Percentiles rank a stretch among this genome's conserved stretches.
These are phyloP conservation scores for Hymenoscyphus albidus DNA, from an alignment of 2,329 filamentous ascomycete genomes.

Conservation along the genomic window DNA sequence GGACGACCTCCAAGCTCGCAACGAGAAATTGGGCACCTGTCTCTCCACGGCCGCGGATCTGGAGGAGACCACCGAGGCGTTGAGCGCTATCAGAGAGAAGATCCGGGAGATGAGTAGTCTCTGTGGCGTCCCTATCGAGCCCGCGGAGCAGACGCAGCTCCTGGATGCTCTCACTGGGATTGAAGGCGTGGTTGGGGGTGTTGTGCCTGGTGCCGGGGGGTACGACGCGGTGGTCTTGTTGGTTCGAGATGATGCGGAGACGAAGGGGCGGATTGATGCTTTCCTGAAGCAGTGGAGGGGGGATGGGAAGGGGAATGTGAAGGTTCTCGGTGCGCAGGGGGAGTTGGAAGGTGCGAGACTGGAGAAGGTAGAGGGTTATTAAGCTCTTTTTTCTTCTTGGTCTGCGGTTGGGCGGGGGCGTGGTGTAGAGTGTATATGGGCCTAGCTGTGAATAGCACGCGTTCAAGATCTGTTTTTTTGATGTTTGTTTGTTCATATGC, in stretches of 20 bases:
- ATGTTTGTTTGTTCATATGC: neutral
- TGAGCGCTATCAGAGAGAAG: conserved; percentile 52
- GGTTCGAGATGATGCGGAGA: conserved; percentile 67
- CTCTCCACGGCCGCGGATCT: conserved; percentile 47
- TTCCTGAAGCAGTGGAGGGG: conserved; percentile 65
- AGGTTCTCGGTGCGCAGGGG: conserved; percentile 65
- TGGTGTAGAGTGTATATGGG: neutral
- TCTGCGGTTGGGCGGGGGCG: neutral
- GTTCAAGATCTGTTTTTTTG: neutral
- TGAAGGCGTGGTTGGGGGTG: conserved; percentile 80
- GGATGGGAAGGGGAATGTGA: conserved; percentile 58
- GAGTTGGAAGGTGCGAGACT: conserved; percentile 63
- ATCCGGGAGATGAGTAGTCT: conserved; percentile 73
- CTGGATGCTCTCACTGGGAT: conserved; percentile 69
- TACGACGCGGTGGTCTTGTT: conserved; percentile 86
- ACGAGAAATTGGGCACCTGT: conserved; percentile 65
- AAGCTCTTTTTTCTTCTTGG: neutral
- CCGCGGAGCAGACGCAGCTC: conserved; percentile 75
- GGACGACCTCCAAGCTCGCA: conserved; percentile 68
- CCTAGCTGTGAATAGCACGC: neutral
- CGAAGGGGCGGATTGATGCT: conserved; percentile 54
- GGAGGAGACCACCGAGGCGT: conserved; percentile 43
- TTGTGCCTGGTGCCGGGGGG: conserved; percentile 90
- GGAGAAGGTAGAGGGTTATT: conserved; percentile 39
- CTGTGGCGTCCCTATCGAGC: conserved; percentile 84